Evolutionary conservation across 805 yeast species (phyloP).

Genomic region (Starmerella davenportii): DNA sequence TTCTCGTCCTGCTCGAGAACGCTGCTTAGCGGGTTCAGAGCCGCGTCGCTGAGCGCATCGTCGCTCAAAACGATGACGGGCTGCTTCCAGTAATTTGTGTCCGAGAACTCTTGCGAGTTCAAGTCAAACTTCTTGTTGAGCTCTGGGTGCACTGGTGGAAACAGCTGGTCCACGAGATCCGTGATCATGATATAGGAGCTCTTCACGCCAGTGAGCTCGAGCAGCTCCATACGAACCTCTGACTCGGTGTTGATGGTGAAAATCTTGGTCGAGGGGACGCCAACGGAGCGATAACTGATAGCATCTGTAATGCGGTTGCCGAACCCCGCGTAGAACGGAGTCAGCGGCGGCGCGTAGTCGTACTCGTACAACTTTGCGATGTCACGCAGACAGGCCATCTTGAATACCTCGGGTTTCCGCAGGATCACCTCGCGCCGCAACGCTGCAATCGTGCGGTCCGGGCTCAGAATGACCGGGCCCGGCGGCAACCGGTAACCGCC

Average conservation of each 20-base stretch:
- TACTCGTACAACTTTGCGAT: slow-evolving; percentile 53
- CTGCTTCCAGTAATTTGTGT: slow-evolving; percentile 83
- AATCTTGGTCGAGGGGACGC: slow-evolving; percentile 82
- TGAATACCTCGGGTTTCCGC: slow-evolving; percentile 94
- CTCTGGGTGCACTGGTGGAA: slow-evolving; percentile 51
- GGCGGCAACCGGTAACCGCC: slow-evolving; percentile 54
- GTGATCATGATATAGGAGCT: slow-evolving; percentile 77
- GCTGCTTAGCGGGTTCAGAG: too few relatives aligned
- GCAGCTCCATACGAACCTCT: slow-evolving; percentile 89
- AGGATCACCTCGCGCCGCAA: slow-evolving; percentile 75
- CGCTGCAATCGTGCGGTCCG: slow-evolving; percentile 94
- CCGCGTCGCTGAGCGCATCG: slow-evolving; percentile 5
- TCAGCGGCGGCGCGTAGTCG: slow-evolving; percentile 22
- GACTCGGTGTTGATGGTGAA: slow-evolving; percentile 94
- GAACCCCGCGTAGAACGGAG: slow-evolving; percentile 94
- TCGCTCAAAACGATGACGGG: slow-evolving; percentile 39
- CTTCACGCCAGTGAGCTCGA: slow-evolving; percentile 83
- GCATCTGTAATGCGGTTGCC: slow-evolving; percentile 96
- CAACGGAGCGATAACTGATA: slow-evolving; percentile 78
- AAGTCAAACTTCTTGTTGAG: slow-evolving; percentile 20
- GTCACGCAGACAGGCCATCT: slow-evolving; percentile 89
- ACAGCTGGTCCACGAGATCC: slow-evolving; percentile 90
- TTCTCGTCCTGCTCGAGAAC: too few relatives aligned
- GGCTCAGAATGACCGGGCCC: slow-evolving; percentile 90
- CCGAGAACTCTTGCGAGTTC: slow-evolving; percentile 40